phyloP scores from a whole-genome alignment of 1,284 basidiomycete genomes.

The Boletus mariae region DNA sequence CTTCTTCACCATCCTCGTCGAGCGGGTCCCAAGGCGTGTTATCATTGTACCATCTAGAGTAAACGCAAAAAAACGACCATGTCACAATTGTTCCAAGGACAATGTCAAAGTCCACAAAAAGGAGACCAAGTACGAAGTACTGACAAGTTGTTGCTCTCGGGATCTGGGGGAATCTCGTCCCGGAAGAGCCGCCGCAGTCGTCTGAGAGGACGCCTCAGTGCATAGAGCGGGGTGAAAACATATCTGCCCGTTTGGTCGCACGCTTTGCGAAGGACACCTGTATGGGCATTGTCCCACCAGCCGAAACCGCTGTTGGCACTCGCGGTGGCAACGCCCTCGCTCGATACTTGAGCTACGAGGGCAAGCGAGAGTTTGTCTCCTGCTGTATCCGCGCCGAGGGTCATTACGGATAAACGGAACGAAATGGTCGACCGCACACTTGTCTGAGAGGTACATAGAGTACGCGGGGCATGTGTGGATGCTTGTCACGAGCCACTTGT shows the following conservation, averaged over 20 bases:
- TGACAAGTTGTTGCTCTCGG: conserved; percentile 12
- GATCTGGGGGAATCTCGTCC: conserved; percentile 2
- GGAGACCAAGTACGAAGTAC: background rate
- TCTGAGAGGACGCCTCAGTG: conserved; percentile 19
- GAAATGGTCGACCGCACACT: background rate
- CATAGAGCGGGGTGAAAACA: conserved; percentile 23
- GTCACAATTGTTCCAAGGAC: background rate
- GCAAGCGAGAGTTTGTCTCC: conserved; percentile 18
- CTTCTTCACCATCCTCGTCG: conserved; percentile 24
- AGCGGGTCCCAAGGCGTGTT: conserved; percentile 28
- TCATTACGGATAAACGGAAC: background rate
- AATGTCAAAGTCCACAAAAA: no score
- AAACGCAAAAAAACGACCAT: background rate
- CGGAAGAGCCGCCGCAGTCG: conserved; percentile 17
- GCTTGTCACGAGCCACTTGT: conserved; percentile 17
- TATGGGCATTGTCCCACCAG: conserved; percentile 17
- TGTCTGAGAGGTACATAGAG: conserved; percentile 21
- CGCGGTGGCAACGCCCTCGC: background rate
- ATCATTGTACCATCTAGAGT: conserved; percentile 21
- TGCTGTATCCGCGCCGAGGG: background rate
- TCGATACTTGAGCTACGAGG: background rate
- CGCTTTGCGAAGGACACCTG: conserved; percentile 22
- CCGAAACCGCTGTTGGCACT: background rate
- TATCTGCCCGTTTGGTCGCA: conserved; percentile 6
- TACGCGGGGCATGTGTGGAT: conserved; percentile 16